Conservation (phyloP, 768 basidiomycete genomes). For the Naganishia kalamii region DNA sequence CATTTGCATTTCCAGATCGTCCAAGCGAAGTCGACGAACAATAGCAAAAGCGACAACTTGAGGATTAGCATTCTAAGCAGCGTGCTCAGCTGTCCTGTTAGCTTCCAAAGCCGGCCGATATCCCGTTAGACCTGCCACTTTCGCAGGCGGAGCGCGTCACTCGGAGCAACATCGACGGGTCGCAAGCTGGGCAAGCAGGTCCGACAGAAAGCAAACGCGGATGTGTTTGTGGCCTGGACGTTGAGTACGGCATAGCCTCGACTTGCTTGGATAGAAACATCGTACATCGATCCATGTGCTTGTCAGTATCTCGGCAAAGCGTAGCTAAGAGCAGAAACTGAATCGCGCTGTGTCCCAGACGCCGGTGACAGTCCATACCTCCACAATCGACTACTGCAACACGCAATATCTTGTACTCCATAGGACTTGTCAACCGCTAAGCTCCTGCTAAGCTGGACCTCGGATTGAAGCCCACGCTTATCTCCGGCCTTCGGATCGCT, state of each 20-base stretch:
- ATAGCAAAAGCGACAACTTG: background rate
- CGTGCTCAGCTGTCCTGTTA: background rate
- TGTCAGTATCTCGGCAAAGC: background rate
- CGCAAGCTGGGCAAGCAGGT: background rate
- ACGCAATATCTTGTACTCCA: no score
- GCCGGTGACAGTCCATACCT: no score
- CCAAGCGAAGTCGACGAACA: background rate
- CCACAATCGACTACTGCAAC: no score
- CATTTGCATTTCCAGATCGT: background rate
- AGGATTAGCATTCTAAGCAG: background rate
- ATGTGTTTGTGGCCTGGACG: no score
- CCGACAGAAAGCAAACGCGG: background rate
- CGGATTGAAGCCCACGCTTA: no score
- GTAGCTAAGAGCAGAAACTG: no score
- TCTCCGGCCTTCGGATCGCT: no score
- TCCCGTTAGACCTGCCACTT: background rate
- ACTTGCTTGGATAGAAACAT: background rate
- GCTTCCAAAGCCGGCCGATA: background rate
- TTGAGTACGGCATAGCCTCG: background rate
- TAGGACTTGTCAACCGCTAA: no score
- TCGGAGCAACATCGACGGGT: background rate
- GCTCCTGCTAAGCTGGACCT: no score
- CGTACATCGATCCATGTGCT: background rate
- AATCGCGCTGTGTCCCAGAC: no score
- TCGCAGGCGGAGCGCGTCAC: no score